Percentiles rank a stretch among this genome's conserved stretches.
These are phyloP conservation scores for Aspergillus fructus DNA, from an alignment of 2,329 filamentous ascomycete genomes.

Conservation along the genomic window DNA sequence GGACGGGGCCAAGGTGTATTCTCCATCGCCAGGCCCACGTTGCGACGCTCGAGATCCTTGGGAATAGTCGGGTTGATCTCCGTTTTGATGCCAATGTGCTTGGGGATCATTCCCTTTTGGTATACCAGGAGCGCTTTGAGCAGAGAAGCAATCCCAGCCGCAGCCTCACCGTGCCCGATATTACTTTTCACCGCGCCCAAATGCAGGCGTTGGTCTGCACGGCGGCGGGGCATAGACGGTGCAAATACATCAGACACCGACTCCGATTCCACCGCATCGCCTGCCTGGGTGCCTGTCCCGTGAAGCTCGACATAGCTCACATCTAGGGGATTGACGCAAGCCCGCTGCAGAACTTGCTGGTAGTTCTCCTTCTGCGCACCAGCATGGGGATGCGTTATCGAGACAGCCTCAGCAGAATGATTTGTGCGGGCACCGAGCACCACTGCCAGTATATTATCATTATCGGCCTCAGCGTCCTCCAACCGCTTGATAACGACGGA, in stretches of 20 bases:
- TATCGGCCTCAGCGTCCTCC: conserved; percentile 51
- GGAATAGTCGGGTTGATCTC: conserved; percentile 34
- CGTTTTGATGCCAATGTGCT: conserved; percentile 65
- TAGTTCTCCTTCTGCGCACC: conserved; percentile 38
- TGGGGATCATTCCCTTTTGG: conserved; percentile 62
- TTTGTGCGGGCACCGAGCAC: conserved; percentile 46
- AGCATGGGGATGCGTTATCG: conserved; percentile 45
- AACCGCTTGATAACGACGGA: conserved; percentile 54
- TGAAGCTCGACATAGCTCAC: conserved; percentile 43
- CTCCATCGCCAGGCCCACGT: conserved; percentile 43
- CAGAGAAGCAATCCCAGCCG: conserved; percentile 40
- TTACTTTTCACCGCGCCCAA: conserved; percentile 30
- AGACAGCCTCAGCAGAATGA: conserved; percentile 46
- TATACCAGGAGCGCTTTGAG: conserved; percentile 66
- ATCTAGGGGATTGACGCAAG: conserved; percentile 36
- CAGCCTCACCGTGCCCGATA: conserved; percentile 32
- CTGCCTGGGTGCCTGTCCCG: conserved; percentile 43
- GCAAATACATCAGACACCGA: conserved; percentile 38
- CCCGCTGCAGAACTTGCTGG: conserved; percentile 35
- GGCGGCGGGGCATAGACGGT: conserved; percentile 18
- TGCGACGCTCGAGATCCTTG: conserved; percentile 26
- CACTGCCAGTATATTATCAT: conserved; percentile 44
- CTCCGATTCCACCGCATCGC: conserved; percentile 38
- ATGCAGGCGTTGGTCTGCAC: conserved; percentile 12
- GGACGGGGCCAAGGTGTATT: conserved; percentile 27